phyloP scores from a whole-genome alignment of 2,329 filamentous ascomycete genomes.

The Xylariaceae sp. region DNA sequence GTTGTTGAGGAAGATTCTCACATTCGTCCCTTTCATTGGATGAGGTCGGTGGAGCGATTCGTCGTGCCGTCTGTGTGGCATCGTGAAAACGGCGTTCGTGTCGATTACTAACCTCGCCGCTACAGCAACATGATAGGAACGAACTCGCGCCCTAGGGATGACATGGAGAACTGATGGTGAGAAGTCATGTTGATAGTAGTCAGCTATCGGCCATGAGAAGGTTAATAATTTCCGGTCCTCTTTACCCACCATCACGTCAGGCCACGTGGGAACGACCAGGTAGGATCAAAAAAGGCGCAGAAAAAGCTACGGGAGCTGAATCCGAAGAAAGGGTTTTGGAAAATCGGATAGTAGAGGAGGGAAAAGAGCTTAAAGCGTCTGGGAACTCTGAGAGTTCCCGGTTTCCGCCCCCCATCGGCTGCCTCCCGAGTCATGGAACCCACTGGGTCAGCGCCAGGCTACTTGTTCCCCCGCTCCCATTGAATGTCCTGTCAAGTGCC shows the following conservation, averaged over 20 bases:
- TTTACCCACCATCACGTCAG: background rate
- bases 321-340: background rate
- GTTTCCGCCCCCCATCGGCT: background rate
- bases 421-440: background rate
- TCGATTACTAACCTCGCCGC: too few species aligned
- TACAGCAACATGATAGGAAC: too few species aligned
- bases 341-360: background rate
- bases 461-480: too few species aligned
- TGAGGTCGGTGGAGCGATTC: too few species aligned
- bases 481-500: slow-evolving; percentile 5
- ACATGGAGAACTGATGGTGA: too few species aligned
- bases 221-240: background rate
- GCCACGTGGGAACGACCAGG: background rate
- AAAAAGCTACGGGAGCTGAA: background rate
- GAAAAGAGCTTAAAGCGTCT: too few species aligned
- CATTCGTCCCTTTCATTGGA: too few species aligned
- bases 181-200: background rate
- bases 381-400: background rate
- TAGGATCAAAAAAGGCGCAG: background rate
- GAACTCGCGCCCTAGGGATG: too few species aligned
- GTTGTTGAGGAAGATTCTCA: too few species aligned
- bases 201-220: background rate
- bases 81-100: too few species aligned
- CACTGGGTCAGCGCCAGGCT: too few species aligned
- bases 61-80: too few species aligned